Evolutionary conservation across 2,329 filamentous ascomycete species (phyloP).

Genomic region (Aureobasidium sp.): DNA sequence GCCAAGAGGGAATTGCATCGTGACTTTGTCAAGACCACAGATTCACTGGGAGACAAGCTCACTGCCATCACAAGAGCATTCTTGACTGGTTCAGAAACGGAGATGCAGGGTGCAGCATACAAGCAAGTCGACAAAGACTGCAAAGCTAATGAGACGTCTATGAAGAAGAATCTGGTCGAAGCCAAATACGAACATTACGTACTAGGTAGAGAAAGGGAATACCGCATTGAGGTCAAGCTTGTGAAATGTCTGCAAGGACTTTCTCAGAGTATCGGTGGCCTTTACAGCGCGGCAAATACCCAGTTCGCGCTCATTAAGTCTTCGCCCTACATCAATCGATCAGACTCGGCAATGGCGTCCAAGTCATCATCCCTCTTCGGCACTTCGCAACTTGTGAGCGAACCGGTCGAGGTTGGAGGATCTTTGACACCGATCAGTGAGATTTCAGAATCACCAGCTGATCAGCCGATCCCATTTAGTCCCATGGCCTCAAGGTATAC

Average conservation of each 20-base stretch:
- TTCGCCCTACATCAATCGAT: slow-evolving; percentile 20
- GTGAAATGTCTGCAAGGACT: slow-evolving; percentile 78
- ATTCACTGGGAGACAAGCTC: slow-evolving; percentile 71
- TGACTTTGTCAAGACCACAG: slow-evolving; percentile 64
- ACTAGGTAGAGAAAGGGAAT: slow-evolving; percentile 68
- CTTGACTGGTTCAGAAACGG: slow-evolving; percentile 70
- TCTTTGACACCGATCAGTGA: slow-evolving; percentile 12
- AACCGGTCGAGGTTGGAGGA: background rate
- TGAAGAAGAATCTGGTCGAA: slow-evolving; percentile 72
- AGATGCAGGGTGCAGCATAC: slow-evolving; percentile 61
- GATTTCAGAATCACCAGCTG: background rate
- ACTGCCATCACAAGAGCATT: slow-evolving; percentile 76
- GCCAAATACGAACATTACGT: slow-evolving; percentile 85
- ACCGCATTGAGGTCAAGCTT: slow-evolving; percentile 67
- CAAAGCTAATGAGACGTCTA: slow-evolving; percentile 56
- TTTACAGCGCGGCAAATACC: slow-evolving; percentile 80
- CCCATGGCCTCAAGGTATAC: background rate
- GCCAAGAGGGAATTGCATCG: slow-evolving; percentile 65
- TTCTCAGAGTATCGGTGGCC: slow-evolving; percentile 79
- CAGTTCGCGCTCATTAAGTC: slow-evolving; percentile 83
- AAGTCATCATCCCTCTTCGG: slow-evolving; percentile 7
- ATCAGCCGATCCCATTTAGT: background rate
- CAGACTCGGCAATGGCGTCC: slow-evolving; percentile 1
- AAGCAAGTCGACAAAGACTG: slow-evolving; percentile 49
- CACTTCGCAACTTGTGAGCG: background rate